phyloP scores from a whole-genome alignment of 2,329 filamentous ascomycete genomes.

The Colletotrichum ledebouriae region DNA sequence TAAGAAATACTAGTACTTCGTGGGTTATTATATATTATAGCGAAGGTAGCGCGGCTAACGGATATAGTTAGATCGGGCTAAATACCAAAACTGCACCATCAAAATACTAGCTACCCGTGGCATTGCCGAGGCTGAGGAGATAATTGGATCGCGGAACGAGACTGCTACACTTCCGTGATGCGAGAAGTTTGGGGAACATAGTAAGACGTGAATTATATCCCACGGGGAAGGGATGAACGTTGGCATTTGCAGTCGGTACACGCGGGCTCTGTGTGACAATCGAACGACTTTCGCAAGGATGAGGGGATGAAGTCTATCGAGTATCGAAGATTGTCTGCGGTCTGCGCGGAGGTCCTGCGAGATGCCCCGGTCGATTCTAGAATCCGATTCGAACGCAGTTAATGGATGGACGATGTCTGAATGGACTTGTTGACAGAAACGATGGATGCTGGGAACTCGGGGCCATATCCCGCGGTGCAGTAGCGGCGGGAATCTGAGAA shows the following conservation, averaged over 20 bases:
- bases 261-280: slow-evolving; percentile 15
- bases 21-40: no score
- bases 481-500: slow-evolving; percentile 15
- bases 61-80: no score
- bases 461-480: not conserved
- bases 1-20: no score
- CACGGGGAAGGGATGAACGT: slow-evolving; percentile 24
- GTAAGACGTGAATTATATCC: slow-evolving; percentile 3
- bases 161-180: slow-evolving; percentile 28
- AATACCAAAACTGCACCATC: no score
- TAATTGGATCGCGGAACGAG: slow-evolving; percentile 7
- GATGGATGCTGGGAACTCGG: not conserved
- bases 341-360: slow-evolving; percentile 1
- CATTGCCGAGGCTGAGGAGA: slow-evolving; percentile 1
- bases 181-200: slow-evolving; percentile 22
- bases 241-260: slow-evolving; percentile 8
- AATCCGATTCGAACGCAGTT: slow-evolving; percentile 10
- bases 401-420: not conserved
- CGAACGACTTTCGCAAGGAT: slow-evolving; percentile 22
- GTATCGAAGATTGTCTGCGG: slow-evolving; percentile 12
- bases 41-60: no score
- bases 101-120: no score
- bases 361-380: slow-evolving; percentile 10
- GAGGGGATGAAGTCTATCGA: slow-evolving; percentile 12
- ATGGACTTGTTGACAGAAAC: not conserved